Evolutionary conservation across 2,329 filamentous ascomycete species (phyloP).

Genomic region (Hortaea sp.): DNA sequence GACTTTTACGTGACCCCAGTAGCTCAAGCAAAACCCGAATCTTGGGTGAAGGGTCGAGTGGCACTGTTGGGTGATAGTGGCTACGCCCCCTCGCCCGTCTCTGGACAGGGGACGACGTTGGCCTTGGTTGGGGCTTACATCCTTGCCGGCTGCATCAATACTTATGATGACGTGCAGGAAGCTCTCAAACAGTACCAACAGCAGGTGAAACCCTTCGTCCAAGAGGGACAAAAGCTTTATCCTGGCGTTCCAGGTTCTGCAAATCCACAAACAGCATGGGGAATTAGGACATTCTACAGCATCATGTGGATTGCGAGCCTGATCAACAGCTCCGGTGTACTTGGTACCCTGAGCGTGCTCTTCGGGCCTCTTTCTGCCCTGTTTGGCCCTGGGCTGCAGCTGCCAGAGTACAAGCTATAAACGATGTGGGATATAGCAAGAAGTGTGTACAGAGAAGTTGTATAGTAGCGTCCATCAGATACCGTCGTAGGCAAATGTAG

Average conservation of each 20-base stretch:
- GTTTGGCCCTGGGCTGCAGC: conserved; percentile 1
- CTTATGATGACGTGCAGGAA: conserved; percentile 6
- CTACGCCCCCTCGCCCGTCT: conserved; percentile 19
- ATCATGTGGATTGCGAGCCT: conserved; percentile 6
- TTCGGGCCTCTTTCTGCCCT: conserved; percentile 10
- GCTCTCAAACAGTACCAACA: conserved; percentile 20
- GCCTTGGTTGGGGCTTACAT: conserved; percentile 22
- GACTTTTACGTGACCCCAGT: conserved; percentile 19
- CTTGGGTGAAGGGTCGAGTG: conserved; percentile 16
- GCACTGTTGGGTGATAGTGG: conserved; percentile 21
- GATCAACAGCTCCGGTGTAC: conserved; percentile 6
- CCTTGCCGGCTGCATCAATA: conserved; percentile 20
- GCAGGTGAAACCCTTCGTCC: conserved; percentile 16
- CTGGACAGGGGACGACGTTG: conserved; percentile 23
- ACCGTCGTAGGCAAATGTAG: conserved; percentile 34
- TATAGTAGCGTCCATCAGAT: conserved; percentile 33
- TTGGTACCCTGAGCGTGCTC: conserved; percentile 1
- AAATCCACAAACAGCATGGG: conserved; percentile 17
- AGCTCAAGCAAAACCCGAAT: conserved; percentile 18
- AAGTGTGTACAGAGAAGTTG: background rate
- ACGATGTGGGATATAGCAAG: too few species aligned
- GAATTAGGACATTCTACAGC: conserved; percentile 11
- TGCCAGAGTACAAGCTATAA: background rate
- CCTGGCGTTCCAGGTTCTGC: conserved; percentile 20
- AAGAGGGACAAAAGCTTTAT: conserved; percentile 19